These are phyloP conservation scores for Arthrinium phaeospermum DNA, from an alignment of 2,329 filamentous ascomycete species.

Conservation along the genomic window DNA sequence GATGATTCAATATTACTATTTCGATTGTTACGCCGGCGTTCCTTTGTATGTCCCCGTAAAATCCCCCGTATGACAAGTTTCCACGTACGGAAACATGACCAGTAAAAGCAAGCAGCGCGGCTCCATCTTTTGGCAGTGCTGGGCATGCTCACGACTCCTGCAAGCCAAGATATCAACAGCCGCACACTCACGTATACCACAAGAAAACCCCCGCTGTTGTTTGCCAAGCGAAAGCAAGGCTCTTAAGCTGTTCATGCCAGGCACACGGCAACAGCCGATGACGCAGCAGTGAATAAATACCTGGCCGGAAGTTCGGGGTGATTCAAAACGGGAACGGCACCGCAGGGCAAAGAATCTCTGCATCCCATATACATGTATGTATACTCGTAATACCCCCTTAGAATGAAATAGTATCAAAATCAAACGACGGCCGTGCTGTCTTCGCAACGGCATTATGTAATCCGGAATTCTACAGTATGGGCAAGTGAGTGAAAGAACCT, in stretches of 20 bases:
- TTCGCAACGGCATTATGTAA: no score
- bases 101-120: neutral
- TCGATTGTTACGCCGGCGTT: neutral
- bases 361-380: neutral
- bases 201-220: neutral
- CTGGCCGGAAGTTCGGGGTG: neutral
- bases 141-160: constrained; percentile 4
- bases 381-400: no score
- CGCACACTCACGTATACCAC: neutral
- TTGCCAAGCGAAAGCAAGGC: neutral
- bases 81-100: neutral
- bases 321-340: neutral
- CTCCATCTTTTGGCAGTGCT: neutral
- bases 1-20: neutral
- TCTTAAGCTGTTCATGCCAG: neutral
- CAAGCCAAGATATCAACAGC: neutral
- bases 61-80: neutral
- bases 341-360: neutral
- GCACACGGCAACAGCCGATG: neutral
- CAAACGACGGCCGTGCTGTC: no score
- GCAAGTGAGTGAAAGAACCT: neutral
- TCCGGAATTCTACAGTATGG: neutral
- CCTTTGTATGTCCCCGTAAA: neutral
- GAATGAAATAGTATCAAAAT: no score
- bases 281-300: neutral